Evolutionary conservation across 2,329 filamentous ascomycete genomes (phyloP).

Genomic region (Penicillium vulpinum): DNA sequence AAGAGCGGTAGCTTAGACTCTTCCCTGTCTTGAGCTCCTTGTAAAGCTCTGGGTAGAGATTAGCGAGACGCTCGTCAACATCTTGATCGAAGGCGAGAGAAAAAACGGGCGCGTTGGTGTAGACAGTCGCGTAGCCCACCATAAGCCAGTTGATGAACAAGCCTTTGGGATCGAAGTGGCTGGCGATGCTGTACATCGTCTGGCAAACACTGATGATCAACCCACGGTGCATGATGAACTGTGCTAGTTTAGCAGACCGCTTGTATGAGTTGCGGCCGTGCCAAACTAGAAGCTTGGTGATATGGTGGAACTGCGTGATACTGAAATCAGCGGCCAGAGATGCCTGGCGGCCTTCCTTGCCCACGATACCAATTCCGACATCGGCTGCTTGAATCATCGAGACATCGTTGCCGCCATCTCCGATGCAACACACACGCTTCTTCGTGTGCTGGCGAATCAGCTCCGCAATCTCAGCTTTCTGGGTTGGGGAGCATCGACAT

Average conservation of each 20-base stretch:
- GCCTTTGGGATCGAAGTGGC: slow-evolving; percentile 88
- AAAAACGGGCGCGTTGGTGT: slow-evolving; percentile 91
- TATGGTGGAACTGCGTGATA: slow-evolving; percentile 90
- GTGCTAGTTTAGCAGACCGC: slow-evolving; percentile 87
- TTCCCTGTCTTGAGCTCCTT: slow-evolving; percentile 91
- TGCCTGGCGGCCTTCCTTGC: slow-evolving; percentile 94
- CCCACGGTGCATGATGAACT: slow-evolving; percentile 97
- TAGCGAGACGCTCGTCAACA: slow-evolving; percentile 89
- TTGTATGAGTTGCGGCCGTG: slow-evolving; percentile 98
- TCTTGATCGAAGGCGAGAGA: slow-evolving; percentile 92
- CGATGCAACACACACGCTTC: slow-evolving; percentile 96
- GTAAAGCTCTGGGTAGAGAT: slow-evolving; percentile 95
- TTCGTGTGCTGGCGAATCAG: slow-evolving; percentile 89
- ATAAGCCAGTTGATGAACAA: slow-evolving; percentile 96
- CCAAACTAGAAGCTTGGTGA: slow-evolving; percentile 98
- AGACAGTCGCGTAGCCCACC: slow-evolving; percentile 93
- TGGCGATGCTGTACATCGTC: slow-evolving; percentile 94
- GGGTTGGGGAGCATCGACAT: slow-evolving; percentile 92
- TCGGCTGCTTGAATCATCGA: slow-evolving; percentile 99
- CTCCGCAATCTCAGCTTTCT: slow-evolving; percentile 90
- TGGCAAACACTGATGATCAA: slow-evolving; percentile 94
- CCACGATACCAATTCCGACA: slow-evolving; percentile 95
- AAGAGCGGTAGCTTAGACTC: slow-evolving; percentile 85
- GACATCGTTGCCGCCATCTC: slow-evolving; percentile 96
- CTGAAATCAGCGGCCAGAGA: slow-evolving; percentile 95